Base-by-base conservation (phyloP, 1,139 yeast species). In the Debaryomycetaceae sp. region DNA sequence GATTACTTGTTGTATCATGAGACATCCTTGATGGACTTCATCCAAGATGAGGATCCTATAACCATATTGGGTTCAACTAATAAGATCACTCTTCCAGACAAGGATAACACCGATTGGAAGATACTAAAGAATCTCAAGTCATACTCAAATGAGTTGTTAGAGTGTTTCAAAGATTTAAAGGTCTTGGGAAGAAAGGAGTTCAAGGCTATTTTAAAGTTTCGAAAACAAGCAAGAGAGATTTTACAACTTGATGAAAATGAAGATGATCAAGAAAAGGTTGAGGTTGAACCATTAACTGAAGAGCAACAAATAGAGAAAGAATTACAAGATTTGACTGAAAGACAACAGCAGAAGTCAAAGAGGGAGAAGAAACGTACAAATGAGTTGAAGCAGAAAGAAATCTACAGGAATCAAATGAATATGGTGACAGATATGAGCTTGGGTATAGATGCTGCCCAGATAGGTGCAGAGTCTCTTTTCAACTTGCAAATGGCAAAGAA, bases 141-240 rank as follows among this genome's bases (percentile, higher is more conserved):
- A 51, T 89, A 95, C 11, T 85, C 90, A 0, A 72, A 77, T 0
- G 98, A 93, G 60, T 75, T 93, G 44, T 65, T 83, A 42, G 91
- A 85, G 55, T 90, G 97, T 63, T 74, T 93, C 55, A 85, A 85
- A 59, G 99, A 93, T 76, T 78, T 93, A 61, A 89, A 88, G 64
- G 97, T 91, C 9, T 76, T 95, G 50, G 99, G 99, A 54, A 89
- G 81, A 63, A 91, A 90, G 58, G 99, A 93, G 64, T 93, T 93
- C 68, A 85, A 95, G 57, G 68, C 75, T 59, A 78, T 93, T 49
- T 72, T 95, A 49, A 87, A 81, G 63, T 95, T 97, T 87, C 81
- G 99, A 67, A 82, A 85, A 58, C 84, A 85, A 45, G 93, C 96
- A 2, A 81, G 99, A 60, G 89, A 81, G 38, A 65, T 83, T 34